Base-by-base conservation (phyloP, 73 alveolate genomes). In the Breviolum minutum region DNA sequence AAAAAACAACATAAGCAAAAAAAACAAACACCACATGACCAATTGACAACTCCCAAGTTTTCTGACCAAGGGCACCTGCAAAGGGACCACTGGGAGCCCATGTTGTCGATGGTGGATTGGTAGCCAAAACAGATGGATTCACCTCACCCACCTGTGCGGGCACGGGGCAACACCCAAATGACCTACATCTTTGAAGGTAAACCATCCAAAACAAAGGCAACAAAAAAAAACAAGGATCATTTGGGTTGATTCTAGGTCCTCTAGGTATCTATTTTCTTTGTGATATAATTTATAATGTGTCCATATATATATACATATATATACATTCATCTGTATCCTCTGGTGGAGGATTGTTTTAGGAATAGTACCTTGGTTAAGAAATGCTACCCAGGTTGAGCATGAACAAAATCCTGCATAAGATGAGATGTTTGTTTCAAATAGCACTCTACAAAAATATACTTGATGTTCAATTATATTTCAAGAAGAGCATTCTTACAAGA, bases 71-170 rank as follows among this genome's bases (percentile, higher is more conserved):
- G 14, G 10, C 30, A 76, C 97, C 97, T 90, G 97, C 97, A 19
- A 90, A 90, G 80, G 63, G 63, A 12, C 97, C 97, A 32, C 71
- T 27, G 32, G 97, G 97, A 16, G 61, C 29, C 97, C 97, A 90
- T 20, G 97, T n/a, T 7, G 97, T 90, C 77, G 61, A 71, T 29
- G 97, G 88, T 32, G 68, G 76, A 16, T 54, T 27, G 27, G 97
- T 90, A 61, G 66, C 77, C 70, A 90, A 17, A 29, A 90, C 71
- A 32, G 76, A 48, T 29, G 97, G 97, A 63, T 90, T 76, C 54
- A 69, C 83, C 5, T 90, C 61, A 0, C 97, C 97, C 88, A 63
- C 97, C 97, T 90, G 86, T 24, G 63, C 30, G n/a, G n/a, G n/a
- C n/a, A n/a, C n/a, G n/a, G n/a, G n/a, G n/a, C n/a, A n/a, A n/a